These are phyloP conservation scores for Saccharomycopsis fermentans DNA, from an alignment of 805 yeast genomes.

Conservation along the genomic window DNA sequence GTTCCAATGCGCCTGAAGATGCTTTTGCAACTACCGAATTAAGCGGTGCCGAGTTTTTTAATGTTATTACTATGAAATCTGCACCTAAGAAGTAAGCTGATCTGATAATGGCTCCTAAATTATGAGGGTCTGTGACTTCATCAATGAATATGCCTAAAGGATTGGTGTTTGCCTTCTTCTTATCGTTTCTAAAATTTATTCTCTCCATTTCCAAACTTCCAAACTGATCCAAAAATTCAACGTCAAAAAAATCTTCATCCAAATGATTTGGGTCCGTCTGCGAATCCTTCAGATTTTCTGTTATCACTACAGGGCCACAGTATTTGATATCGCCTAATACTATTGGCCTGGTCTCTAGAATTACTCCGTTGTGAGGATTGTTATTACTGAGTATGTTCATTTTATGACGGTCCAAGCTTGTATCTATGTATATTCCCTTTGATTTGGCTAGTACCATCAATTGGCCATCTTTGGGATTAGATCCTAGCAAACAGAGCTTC, in stretches of 20 bases:
- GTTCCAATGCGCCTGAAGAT: constrained; percentile 77
- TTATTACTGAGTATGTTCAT: constrained; percentile 11
- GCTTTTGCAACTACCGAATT: constrained; percentile 75
- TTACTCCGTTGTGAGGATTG: constrained; percentile 16
- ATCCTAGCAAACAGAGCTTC: constrained; percentile 39
- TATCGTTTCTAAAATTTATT: background rate
- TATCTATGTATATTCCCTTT: constrained; percentile 23
- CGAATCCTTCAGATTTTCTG: background rate
- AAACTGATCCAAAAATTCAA: background rate
- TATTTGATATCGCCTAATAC: background rate
- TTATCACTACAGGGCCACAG: constrained; percentile 4
- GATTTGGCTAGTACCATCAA: constrained; percentile 40
- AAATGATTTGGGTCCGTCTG: background rate
- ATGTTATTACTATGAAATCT: constrained; percentile 44
- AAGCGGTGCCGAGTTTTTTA: constrained; percentile 49
- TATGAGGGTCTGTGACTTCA: constrained; percentile 56
- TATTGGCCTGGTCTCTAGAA: constrained; percentile 13
- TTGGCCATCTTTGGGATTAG: constrained; percentile 28
- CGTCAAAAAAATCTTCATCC: constrained; percentile 1
- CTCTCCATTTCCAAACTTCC: background rate
- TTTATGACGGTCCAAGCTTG: constrained; percentile 19
- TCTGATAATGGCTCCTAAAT: constrained; percentile 46
- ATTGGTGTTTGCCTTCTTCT: constrained; percentile 8
- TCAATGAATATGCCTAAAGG: constrained; percentile 42
- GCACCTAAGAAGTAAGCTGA: constrained; percentile 49